Conservation (phyloP, 306 rosid genomes). For the Alnus rubra region DNA sequence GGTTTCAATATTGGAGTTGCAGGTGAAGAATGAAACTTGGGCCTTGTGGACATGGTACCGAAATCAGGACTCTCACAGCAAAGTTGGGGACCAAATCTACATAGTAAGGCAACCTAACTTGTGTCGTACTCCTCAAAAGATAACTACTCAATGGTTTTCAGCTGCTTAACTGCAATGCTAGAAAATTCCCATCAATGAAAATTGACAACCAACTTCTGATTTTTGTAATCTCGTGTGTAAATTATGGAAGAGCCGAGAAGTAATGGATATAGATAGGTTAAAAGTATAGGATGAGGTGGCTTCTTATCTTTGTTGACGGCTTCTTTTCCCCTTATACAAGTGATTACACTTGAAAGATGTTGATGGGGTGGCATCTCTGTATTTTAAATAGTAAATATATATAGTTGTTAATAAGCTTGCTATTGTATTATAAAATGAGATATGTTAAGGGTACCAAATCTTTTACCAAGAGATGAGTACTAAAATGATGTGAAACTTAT, state of each 20-base stretch:
- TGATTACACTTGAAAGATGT: neutral
- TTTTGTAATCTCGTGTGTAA: neutral
- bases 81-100: constrained; percentile 73
- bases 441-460: too few species aligned
- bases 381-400: neutral
- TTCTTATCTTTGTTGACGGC: neutral
- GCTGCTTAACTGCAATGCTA: constrained; percentile 23
- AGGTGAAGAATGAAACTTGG: constrained; percentile 82
- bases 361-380: neutral
- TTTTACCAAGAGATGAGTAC: too few species aligned
- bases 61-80: constrained; percentile 60
- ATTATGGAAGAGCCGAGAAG: neutral
- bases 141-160: constrained; percentile 23
- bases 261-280: neutral
- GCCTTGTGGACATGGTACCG: constrained; percentile 83
- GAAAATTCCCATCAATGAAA: neutral
- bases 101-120: constrained; percentile 70
- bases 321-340: neutral
- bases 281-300: neutral
- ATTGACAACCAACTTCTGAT: neutral
- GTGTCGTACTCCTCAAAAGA: constrained; percentile 39
- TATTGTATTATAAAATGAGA: neutral
- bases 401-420: neutral
- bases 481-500: too few species aligned
- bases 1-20: constrained; percentile 33